A percentile compares a stretch with the other conserved stretches of the same genome.
phyloP scores from a whole-genome alignment of 192 early-diverging fungal species.

The Coemansia sp. region DNA sequence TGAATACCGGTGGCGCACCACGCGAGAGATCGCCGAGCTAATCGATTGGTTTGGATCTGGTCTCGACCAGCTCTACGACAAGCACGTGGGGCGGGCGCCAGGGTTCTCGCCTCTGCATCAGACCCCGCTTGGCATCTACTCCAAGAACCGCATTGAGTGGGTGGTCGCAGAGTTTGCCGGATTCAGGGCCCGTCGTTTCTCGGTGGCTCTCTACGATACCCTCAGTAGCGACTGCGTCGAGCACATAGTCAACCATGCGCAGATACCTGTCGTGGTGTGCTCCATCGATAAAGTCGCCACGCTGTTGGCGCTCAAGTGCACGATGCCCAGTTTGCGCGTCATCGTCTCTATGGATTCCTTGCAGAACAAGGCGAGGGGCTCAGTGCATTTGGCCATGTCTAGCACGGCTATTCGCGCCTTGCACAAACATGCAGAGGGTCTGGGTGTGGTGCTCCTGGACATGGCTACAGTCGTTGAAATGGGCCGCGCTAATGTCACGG shows the following conservation, averaged over 20 bases:
- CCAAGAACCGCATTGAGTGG: slow-evolving; percentile 74
- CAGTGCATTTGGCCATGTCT: slow-evolving; percentile 9
- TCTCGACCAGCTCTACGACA: slow-evolving; percentile 59
- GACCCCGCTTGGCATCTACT: slow-evolving; percentile 63
- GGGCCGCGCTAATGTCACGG: slow-evolving; percentile 55
- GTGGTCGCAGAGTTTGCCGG: slow-evolving; percentile 63
- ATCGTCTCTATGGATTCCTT: slow-evolving; percentile 73
- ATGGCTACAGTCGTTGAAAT: slow-evolving; percentile 55
- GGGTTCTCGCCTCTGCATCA: slow-evolving; percentile 18
- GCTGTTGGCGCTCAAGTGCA: slow-evolving; percentile 51
- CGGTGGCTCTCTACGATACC: slow-evolving; percentile 86
- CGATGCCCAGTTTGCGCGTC: slow-evolving; percentile 62
- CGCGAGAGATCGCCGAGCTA: slow-evolving; percentile 59
- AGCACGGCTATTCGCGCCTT: slow-evolving; percentile 14
- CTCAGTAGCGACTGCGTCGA: slow-evolving; percentile 73
- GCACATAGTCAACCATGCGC: slow-evolving; percentile 79
- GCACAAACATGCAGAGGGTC: slow-evolving; percentile 58
- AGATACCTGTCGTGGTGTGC: slow-evolving; percentile 64
- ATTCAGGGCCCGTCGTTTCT: slow-evolving; percentile 57
- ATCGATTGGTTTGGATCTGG: slow-evolving; percentile 66
- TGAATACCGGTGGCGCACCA: slow-evolving; percentile 68
- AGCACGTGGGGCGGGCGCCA: slow-evolving; percentile 14
- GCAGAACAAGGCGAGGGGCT: slow-evolving; percentile 2
- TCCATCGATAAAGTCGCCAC: slow-evolving; percentile 57
- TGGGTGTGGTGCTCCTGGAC: slow-evolving; percentile 59